phyloP scores from a whole-genome alignment of 495 filamentous ascomycete genomes.

The Penicillium subrubescens region DNA sequence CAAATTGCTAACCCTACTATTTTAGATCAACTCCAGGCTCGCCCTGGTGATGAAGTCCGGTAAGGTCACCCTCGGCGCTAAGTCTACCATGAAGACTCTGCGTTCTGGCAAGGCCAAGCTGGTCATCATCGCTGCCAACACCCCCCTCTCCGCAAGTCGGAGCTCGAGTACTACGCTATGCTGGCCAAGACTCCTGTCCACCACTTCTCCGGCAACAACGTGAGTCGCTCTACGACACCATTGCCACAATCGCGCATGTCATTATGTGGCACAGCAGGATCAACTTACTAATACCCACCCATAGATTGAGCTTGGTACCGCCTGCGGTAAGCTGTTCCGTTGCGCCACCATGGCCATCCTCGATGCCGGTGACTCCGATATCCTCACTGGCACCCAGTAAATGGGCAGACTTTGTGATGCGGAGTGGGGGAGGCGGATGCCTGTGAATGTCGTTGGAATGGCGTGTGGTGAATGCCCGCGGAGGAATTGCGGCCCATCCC shows the following conservation, averaged over 20 bases:
- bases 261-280: neutral
- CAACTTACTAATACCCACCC: constrained; percentile 27
- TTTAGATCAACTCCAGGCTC: constrained; percentile 74
- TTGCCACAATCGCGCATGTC: neutral
- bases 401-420: constrained; percentile 2
- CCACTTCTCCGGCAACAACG: constrained; percentile 97
- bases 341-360: constrained; percentile 94
- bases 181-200: constrained; percentile 90
- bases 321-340: constrained; percentile 77
- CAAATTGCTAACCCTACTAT: constrained; percentile 4
- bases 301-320: constrained; percentile 95
- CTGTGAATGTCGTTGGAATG: constrained; percentile 8
- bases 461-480: constrained; percentile 9
- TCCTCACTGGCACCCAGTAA: constrained; percentile 56
- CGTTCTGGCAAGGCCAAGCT: constrained; percentile 66
- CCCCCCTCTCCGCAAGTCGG: constrained; percentile 88
- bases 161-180: constrained; percentile 92
- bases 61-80: constrained; percentile 89
- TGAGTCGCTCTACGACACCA: constrained; percentile 55
- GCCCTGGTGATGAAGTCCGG: constrained; percentile 96
- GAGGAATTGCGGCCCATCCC: constrained; percentile 7
- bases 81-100: constrained; percentile 92
- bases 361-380: constrained; percentile 97
- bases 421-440: constrained; percentile 5
- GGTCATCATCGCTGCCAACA: constrained; percentile 84